Percentiles rank a stretch among this genome's conserved stretches.
Conservation (phyloP, 148 eudicot genomes). For the Nyssa sinensis region DNA sequence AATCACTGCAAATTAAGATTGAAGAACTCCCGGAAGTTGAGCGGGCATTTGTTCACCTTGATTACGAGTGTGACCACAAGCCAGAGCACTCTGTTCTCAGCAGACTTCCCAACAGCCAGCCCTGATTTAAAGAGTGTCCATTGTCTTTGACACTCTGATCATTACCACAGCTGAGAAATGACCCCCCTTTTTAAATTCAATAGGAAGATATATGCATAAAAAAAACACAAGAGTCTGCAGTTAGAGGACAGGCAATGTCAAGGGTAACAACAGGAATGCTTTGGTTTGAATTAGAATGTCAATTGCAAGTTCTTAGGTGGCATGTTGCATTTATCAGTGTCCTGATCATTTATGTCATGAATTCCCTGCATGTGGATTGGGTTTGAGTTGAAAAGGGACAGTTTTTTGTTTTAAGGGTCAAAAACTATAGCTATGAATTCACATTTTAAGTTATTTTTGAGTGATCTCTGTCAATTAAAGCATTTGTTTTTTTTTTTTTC, state of each 20-base stretch:
- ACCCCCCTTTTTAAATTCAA: background rate
- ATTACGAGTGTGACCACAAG: conserved; percentile 67
- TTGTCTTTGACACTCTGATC: background rate
- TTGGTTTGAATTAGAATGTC: background rate
- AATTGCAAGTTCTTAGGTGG: too few species aligned
- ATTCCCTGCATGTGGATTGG: too few species aligned
- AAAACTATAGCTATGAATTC: too few species aligned
- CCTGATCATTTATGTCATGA: too few species aligned
- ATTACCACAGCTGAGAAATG: background rate
- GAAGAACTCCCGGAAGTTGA: conserved; percentile 69
- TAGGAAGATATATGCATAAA: background rate
- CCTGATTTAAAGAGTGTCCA: conserved; percentile 18
- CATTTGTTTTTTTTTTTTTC: too few species aligned
- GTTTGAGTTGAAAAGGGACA: too few species aligned
- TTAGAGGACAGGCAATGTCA: background rate
- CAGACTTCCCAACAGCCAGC: conserved; percentile 43
- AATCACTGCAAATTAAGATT: conserved; percentile 61
- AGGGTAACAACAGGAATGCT: background rate
- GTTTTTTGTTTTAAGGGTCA: too few species aligned
- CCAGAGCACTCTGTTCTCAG: conserved; percentile 66
- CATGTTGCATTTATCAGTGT: too few species aligned
- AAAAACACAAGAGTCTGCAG: background rate
- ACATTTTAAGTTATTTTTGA: too few species aligned
- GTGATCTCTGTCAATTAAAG: too few species aligned
- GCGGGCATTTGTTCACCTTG: conserved; percentile 68